These are phyloP conservation scores for Zalaria obscura DNA, from an alignment of 2,329 filamentous ascomycete species.

Conservation along the genomic window DNA sequence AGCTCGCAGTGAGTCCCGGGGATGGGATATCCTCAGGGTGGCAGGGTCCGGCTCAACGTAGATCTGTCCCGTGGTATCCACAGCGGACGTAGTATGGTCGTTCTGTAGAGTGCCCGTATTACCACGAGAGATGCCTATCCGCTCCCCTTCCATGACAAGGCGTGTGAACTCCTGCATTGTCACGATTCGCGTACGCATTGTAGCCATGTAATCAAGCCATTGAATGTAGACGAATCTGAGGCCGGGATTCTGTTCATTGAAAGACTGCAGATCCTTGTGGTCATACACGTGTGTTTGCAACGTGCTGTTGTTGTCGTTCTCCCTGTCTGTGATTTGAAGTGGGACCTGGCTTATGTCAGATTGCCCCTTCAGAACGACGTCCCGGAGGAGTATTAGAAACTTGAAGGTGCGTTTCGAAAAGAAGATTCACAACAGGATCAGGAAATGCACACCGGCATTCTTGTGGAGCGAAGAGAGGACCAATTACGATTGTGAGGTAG, in stretches of 20 bases:
- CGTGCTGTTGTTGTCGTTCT: neutral
- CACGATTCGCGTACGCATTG: constrained; percentile 50
- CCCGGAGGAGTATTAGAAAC: too few species aligned
- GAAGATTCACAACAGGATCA: too few species aligned
- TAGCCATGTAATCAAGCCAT: constrained; percentile 68
- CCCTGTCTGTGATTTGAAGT: neutral
- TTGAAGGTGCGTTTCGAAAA: too few species aligned
- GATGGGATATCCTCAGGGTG: constrained; percentile 41
- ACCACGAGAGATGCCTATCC: constrained; percentile 49
- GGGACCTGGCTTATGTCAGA: neutral
- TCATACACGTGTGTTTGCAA: neutral
- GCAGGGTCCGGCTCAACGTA: constrained; percentile 51
- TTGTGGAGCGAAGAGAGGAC: too few species aligned
- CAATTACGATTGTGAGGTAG: too few species aligned
- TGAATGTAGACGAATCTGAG: constrained; percentile 58
- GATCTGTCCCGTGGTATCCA: constrained; percentile 49
- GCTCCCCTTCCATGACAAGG: constrained; percentile 18
- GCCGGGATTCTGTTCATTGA: constrained; percentile 35
- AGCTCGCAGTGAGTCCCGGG: constrained; percentile 33
- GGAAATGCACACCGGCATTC: too few species aligned
- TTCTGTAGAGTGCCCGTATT: constrained; percentile 54
- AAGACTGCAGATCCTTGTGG: constrained; percentile 14
- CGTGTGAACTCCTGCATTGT: constrained; percentile 37
- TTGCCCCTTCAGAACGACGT: neutral
- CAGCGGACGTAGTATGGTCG: constrained; percentile 42